Evolutionary conservation across 2,329 filamentous ascomycete species (phyloP).

Genomic region (Colletotrichum truncatum): DNA sequence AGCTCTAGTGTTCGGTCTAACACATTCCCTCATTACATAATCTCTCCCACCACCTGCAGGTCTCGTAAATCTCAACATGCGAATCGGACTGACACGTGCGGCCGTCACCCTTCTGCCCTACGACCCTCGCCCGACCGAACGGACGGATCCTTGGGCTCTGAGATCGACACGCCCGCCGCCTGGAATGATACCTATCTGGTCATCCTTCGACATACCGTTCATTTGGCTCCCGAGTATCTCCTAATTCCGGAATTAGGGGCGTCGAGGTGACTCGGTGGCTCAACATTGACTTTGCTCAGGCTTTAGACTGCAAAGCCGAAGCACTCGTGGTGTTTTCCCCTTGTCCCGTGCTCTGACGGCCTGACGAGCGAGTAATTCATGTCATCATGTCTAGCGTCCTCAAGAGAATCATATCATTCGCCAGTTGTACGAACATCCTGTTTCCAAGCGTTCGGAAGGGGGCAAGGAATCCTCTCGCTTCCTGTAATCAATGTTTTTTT

Average conservation of each 20-base stretch:
- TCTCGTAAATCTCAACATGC: constrained; percentile 24
- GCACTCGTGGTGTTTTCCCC: neutral
- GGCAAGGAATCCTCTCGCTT: neutral
- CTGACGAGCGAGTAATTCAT: neutral
- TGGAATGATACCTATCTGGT: neutral
- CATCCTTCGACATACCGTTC: neutral
- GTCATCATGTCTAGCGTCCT: neutral
- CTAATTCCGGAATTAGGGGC: neutral
- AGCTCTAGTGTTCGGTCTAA: neutral
- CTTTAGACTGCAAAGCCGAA: neutral
- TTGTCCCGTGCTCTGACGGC: neutral
- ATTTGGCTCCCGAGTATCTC: constrained; percentile 1
- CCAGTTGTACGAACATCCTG: neutral
- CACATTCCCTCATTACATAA: constrained; percentile 4
- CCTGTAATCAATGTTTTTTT: neutral
- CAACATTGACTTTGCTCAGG: neutral
- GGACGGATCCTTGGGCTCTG: neutral
- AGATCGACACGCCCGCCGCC: neutral
- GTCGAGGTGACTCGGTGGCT: neutral
- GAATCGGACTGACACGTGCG: constrained; percentile 22
- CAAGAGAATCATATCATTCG: neutral
- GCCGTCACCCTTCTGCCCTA: too few species aligned
- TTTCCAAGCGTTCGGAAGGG: neutral
- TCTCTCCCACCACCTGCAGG: constrained; percentile 10
- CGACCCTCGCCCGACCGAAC: too few species aligned